Percentiles rank a stretch among this genome's conserved stretches.
Evolutionary conservation across 176 grass and related monocot species (phyloP).

Genomic region (Phoenix roebelenii): DNA sequence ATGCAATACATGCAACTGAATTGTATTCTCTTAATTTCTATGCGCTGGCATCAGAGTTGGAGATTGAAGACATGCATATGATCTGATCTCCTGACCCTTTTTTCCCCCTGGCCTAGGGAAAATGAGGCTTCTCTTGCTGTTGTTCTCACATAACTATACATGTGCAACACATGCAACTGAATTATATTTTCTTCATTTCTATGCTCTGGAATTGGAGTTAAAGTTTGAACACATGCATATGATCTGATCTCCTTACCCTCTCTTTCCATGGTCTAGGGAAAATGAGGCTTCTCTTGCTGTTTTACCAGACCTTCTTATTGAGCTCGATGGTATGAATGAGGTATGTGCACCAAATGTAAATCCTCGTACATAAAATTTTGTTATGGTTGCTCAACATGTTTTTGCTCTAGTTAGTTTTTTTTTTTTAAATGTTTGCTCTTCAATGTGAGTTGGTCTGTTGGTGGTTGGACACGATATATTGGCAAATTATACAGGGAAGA

Average conservation of each 20-base stretch:
- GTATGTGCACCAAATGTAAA: slow-evolving; percentile 19
- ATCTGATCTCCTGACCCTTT: slow-evolving; percentile 6
- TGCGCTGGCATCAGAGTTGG: background rate
- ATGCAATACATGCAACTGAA: no score
- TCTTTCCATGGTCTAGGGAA: slow-evolving; percentile 49
- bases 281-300: slow-evolving; percentile 97
- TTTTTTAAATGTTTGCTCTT: no score
- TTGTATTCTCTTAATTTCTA: background rate
- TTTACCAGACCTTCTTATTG: slow-evolving; percentile 92
- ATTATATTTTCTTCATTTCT: background rate
- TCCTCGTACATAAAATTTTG: no score
- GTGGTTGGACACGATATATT: no score
- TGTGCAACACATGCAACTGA: no score
- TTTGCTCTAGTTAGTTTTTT: no score
- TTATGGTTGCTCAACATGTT: no score
- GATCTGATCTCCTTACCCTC: slow-evolving; percentile 5
- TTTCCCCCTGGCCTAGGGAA: slow-evolving; percentile 49
- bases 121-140: slow-evolving; percentile 97
- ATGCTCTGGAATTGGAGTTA: background rate
- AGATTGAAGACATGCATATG: background rate
- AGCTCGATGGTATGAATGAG: slow-evolving; percentile 94
- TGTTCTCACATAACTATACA: background rate
- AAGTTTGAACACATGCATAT: background rate
- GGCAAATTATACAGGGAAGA: no score
- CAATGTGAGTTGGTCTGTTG: no score